Percentiles rank a stretch among this genome's conserved stretches.
These are phyloP conservation scores for Annona cherimola DNA, from an alignment of 164 flowering plant species.

Conservation along the genomic window DNA sequence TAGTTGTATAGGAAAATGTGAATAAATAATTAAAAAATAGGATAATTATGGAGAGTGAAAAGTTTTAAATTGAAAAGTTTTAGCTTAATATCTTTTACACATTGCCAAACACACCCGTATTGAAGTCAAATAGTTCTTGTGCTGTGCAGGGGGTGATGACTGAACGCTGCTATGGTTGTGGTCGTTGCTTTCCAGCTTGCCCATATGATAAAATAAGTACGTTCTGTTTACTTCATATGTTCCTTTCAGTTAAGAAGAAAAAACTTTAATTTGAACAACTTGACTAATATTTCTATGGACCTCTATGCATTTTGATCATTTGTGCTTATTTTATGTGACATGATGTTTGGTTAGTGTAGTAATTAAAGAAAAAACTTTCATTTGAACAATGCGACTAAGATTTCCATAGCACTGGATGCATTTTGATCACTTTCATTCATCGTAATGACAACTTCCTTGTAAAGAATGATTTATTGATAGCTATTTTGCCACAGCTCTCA, in stretches of 20 bases:
- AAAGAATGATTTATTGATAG: not conserved
- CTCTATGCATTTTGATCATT: not conserved
- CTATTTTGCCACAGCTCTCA: not conserved
- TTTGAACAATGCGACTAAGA: not conserved
- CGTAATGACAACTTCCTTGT: too few relatives aligned
- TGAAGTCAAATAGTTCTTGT: slow-evolving; percentile 2
- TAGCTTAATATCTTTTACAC: not conserved
- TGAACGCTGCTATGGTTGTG: slow-evolving; percentile 92
- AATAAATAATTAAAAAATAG: too few relatives aligned
- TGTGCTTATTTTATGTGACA: too few relatives aligned
- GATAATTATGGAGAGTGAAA: too few relatives aligned
- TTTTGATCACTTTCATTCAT: not conserved
- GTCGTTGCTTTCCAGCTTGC: slow-evolving; percentile 78
- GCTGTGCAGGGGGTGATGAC: slow-evolving; percentile 60
- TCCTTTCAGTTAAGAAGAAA: not conserved
- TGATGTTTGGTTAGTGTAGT: too few relatives aligned
- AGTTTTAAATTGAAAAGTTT: too few relatives aligned
- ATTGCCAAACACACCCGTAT: not conserved
- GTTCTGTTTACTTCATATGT: slow-evolving; percentile 10
- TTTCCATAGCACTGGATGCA: not conserved
- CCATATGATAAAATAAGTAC: slow-evolving; percentile 83
- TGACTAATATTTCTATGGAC: not conserved
- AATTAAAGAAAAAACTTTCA: not conserved
- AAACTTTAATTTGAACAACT: not conserved
- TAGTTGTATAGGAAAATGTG: too few relatives aligned